phyloP scores from a whole-genome alignment of 2,329 filamentous ascomycete genomes.

The Verticillium nubilum region DNA sequence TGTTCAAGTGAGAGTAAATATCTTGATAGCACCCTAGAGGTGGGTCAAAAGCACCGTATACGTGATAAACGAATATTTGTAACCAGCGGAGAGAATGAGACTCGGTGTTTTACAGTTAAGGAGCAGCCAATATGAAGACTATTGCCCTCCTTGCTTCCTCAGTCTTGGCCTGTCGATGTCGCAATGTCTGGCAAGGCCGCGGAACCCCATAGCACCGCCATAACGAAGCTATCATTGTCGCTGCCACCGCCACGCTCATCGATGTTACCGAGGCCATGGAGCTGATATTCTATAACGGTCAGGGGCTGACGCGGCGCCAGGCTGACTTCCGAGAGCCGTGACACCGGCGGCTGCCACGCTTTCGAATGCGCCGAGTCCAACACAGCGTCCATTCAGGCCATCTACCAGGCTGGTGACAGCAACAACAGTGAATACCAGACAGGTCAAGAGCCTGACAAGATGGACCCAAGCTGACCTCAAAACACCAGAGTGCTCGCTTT shows the following conservation, averaged over 20 bases:
- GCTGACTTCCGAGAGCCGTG: background rate
- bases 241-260: background rate
- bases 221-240: background rate
- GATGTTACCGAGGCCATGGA: background rate
- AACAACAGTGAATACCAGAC: background rate
- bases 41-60: no score
- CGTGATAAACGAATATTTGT: no score
- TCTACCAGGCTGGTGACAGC: background rate
- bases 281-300: background rate
- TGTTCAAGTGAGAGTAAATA: no score
- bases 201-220: background rate
- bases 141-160: background rate
- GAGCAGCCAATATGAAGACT: no score
- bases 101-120: no score
- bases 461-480: background rate
- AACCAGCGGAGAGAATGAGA: no score
- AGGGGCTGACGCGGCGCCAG: background rate
- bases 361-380: background rate
- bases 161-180: no score
- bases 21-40: no score
- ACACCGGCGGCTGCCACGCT: background rate
- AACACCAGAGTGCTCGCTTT: background rate
- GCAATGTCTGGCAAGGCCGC: no score
- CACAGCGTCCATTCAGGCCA: background rate
- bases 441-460: background rate